Conservation (phyloP, 2,329 filamentous ascomycete genomes). For the Paraphoma chrysanthemicola region DNA sequence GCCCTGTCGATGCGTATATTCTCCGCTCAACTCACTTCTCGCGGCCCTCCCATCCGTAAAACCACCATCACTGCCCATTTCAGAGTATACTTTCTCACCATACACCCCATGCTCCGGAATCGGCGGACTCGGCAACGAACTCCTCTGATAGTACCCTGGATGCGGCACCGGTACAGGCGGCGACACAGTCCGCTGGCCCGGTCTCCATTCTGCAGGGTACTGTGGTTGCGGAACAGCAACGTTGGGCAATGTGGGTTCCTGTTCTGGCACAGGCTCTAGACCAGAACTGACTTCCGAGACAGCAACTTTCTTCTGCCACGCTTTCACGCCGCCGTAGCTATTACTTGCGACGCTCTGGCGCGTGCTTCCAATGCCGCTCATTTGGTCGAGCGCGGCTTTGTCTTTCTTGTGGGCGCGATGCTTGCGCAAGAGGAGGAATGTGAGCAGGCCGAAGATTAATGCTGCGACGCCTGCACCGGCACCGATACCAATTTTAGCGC, state of each 20-base stretch:
- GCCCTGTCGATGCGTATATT: background rate
- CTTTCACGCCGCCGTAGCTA: constrained; percentile 5
- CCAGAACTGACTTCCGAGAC: constrained; percentile 5
- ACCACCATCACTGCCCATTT: constrained; percentile 6
- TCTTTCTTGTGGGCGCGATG: constrained; percentile 17
- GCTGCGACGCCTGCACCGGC: constrained; percentile 17
- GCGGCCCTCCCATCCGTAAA: background rate
- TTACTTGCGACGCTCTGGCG: constrained; percentile 9
- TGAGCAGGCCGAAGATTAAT: constrained; percentile 12
- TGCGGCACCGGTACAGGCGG: constrained; percentile 2
- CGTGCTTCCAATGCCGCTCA: constrained; percentile 10
- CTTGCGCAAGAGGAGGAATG: constrained; percentile 14
- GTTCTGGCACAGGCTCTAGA: constrained; percentile 1
- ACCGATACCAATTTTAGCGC: constrained; percentile 29
- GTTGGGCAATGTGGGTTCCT: constrained; percentile 10
- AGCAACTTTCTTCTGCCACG: constrained; percentile 9
- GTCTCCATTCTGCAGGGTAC: constrained; percentile 13
- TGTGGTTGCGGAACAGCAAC: background rate
- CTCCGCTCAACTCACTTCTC: background rate
- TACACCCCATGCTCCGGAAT: constrained; percentile 3
- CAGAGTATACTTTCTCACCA: constrained; percentile 2
- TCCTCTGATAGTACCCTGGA: constrained; percentile 1
- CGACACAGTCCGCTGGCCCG: constrained; percentile 10
- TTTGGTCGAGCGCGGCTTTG: constrained; percentile 11
- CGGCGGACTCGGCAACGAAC: constrained; percentile 4